Conservation (phyloP, 2,329 filamentous ascomycete genomes). For the Truncatella angustata region DNA sequence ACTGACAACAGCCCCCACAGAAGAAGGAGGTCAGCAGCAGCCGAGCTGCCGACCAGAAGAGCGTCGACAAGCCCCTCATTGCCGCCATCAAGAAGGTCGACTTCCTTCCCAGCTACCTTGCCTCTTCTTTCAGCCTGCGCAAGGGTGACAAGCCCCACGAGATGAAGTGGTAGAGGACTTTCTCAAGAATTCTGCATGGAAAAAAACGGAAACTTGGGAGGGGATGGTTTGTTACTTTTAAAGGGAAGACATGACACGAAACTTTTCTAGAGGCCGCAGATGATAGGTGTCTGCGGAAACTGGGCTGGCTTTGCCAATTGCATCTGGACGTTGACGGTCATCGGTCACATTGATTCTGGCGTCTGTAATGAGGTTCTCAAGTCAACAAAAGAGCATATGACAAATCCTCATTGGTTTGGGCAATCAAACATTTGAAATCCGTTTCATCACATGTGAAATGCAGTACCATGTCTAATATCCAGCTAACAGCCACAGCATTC, state of each 20-base stretch:
- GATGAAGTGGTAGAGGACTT: conserved; percentile 85
- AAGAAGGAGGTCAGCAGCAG: conserved; percentile 95
- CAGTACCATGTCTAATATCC: not conserved
- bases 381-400: conserved; percentile 37
- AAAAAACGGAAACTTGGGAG: conserved; percentile 2
- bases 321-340: conserved; percentile 64
- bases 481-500: not conserved
- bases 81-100: conserved; percentile 98
- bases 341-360: conserved; percentile 62
- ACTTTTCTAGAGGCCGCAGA: conserved; percentile 40
- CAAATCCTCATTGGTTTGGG: conserved; percentile 16
- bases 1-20: conserved; percentile 49
- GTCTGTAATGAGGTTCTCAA: conserved; percentile 66
- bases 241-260: conserved; percentile 19
- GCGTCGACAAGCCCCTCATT: conserved; percentile 93
- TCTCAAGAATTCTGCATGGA: conserved; percentile 2
- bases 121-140: conserved; percentile 95
- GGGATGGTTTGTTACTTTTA: conserved; percentile 22
- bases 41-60: conserved; percentile 96
- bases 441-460: not conserved
- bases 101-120: conserved; percentile 89
- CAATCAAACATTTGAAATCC: not conserved
- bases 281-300: conserved; percentile 40
- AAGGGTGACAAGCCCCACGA: conserved; percentile 99
- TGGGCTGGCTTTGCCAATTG: conserved; percentile 59